Evolutionary conservation across 1,139 yeast genomes (phyloP), one percentile per base, ranked within the genome.

Genomic region (Yamadazyma sp.): DNA sequence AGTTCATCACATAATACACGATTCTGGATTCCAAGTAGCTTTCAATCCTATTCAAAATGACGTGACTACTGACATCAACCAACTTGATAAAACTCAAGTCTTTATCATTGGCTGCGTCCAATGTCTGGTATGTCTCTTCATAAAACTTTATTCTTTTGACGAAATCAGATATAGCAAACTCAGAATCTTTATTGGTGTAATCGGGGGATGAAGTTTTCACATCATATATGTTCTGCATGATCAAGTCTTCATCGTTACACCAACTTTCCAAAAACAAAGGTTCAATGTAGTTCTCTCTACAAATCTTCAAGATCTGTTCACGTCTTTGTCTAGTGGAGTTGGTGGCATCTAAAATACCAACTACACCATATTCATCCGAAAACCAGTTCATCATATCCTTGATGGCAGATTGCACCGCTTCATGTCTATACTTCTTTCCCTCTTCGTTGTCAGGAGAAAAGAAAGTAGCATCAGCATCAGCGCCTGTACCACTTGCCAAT

Each of bases 1-100:
- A 70, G 56, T 92, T 92, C 96, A 92, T 91, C 35, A 92, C 88
- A 59, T 89, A 92, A 64, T 91, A 92, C 16, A 91, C 98, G 47
- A 92, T 91, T 50, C 98, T 79, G 45, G 95, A 83, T 61, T 92
- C 95, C 54, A 92, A 72, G 58, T 92, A 92, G 26, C 92, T 81
- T 59, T 87, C 91, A 50, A 92, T 89, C 48, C 82, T 75, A 64
- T 92, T 92, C 55, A 92, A 81, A 40, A 92, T 80, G 27, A 92
- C 89, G 59, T 89, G 95, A 36, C 91, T 76, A 47, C 88, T 87
- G 39, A 88, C 94, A 58, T 91, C 88, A 55, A 89, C 83, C 48
- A 92, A 73, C 61, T 89, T 89, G 51, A 89, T 85, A 61, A 86
- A 92, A 0, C 97, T 86, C 47, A 86, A 65, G 38, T 82, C 81